Evolutionary conservation across 2,329 filamentous ascomycete species (phyloP).

Genomic region (Alternaria hordeiaustralica): DNA sequence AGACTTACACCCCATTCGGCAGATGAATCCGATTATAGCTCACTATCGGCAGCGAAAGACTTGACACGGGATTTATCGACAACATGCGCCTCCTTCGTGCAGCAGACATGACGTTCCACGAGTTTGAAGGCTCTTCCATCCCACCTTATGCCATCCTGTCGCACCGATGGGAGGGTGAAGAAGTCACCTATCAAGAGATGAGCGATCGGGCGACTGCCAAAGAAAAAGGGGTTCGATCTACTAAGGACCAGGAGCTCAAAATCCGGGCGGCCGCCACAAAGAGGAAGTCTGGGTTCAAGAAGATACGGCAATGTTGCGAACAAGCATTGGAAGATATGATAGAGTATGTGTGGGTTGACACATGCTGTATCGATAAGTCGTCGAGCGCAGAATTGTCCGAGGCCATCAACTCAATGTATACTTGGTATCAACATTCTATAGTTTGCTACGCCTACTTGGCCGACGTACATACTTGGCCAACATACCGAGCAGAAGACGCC

Average conservation of each 20-base stretch:
- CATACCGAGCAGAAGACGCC: background rate
- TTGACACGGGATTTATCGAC: background rate
- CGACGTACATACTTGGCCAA: background rate
- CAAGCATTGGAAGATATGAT: background rate
- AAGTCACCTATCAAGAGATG: background rate
- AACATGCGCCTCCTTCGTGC: background rate
- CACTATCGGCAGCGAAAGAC: too few species aligned
- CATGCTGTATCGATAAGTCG: background rate
- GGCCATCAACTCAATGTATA: background rate
- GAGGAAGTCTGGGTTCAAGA: background rate
- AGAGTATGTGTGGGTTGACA: background rate
- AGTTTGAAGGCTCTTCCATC: background rate
- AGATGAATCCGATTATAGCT: too few species aligned
- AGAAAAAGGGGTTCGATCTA: background rate
- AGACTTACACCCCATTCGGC: too few species aligned
- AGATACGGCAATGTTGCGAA: background rate
- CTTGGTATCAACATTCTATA: background rate
- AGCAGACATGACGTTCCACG: background rate
- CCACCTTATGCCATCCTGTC: background rate
- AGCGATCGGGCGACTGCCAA: background rate
- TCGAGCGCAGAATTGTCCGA: background rate
- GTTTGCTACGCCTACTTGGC: background rate
- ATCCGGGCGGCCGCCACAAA: background rate
- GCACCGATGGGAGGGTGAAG: background rate
- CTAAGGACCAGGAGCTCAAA: background rate